These are phyloP conservation scores for Psidium friedrichsthalianum DNA, from an alignment of 345 rosid genomes.

Conservation along the genomic window DNA sequence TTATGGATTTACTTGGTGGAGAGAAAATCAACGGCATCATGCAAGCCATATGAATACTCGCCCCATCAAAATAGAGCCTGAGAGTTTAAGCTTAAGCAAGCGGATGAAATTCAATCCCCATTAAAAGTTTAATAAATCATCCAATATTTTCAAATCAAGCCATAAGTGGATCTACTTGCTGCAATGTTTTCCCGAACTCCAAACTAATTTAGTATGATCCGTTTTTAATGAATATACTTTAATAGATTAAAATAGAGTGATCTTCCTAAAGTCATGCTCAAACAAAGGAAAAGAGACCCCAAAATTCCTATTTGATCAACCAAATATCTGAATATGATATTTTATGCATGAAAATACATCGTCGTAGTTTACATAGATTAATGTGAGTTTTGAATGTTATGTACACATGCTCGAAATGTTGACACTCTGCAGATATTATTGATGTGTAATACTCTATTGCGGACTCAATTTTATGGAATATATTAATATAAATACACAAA, in stretches of 20 bases:
- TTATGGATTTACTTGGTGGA: not conserved
- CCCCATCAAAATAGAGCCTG: not conserved
- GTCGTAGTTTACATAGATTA: not conserved
- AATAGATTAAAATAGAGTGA: not conserved
- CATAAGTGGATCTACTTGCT: not conserved
- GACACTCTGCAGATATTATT: not conserved
- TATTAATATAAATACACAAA: not conserved
- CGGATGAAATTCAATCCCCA: not conserved
- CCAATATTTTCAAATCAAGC: not conserved
- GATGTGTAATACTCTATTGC: not conserved
- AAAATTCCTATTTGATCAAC: too few species aligned
- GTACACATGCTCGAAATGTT: too few species aligned
- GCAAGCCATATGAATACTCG: not conserved
- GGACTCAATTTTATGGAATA: not conserved
- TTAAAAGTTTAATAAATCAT: not conserved
- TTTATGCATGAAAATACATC: too few species aligned
- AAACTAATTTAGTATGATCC: not conserved
- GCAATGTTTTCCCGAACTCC: not conserved
- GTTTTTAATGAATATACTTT: not conserved
- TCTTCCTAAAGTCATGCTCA: not conserved
- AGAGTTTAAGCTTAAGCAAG: not conserved
- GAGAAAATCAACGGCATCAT: not conserved
- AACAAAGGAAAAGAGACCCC: not conserved
- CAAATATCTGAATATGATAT: too few species aligned
- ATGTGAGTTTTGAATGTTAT: not conserved